Evolutionary conservation across 371 early-diverging fungal genomes (phyloP).

Genomic region (Rhizopus sp.): DNA sequence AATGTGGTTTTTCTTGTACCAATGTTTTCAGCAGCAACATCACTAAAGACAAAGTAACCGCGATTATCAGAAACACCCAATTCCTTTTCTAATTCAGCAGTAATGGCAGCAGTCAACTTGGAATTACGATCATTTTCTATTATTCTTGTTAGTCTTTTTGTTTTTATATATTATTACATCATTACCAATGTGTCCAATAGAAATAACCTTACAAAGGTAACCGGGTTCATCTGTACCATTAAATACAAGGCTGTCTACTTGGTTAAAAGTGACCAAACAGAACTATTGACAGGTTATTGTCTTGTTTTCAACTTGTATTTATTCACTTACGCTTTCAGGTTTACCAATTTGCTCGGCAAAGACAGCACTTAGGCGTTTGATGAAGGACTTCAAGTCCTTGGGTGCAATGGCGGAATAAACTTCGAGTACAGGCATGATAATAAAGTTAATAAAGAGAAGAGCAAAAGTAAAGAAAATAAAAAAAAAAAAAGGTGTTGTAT

Average conservation of each 20-base stretch:
- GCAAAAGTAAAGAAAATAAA: background rate
- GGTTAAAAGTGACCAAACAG: slow-evolving; percentile 46
- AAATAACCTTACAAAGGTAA: slow-evolving; percentile 42
- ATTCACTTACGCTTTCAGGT: slow-evolving; percentile 70
- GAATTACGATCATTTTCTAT: slow-evolving; percentile 44
- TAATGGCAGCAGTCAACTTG: slow-evolving; percentile 26
- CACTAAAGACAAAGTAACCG: slow-evolving; percentile 45
- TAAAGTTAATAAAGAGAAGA: slow-evolving; percentile 2
- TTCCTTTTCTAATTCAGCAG: slow-evolving; percentile 32
- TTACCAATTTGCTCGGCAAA: slow-evolving; percentile 50
- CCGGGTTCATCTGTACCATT: slow-evolving; percentile 38
- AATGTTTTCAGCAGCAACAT: slow-evolving; percentile 32
- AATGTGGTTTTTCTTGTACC: slow-evolving; percentile 44
- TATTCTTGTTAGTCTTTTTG: background rate
- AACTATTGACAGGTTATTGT: slow-evolving; percentile 17
- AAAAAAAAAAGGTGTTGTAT: background rate
- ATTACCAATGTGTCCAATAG: slow-evolving; percentile 48
- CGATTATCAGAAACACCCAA: slow-evolving; percentile 32
- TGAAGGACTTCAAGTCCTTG: slow-evolving; percentile 38
- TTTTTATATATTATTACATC: background rate
- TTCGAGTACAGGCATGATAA: slow-evolving; percentile 50
- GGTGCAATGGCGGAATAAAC: slow-evolving; percentile 36
- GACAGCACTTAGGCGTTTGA: slow-evolving; percentile 29
- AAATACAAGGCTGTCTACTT: slow-evolving; percentile 36
- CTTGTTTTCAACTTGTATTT: slow-evolving; percentile 27